Conservation (phyloP, 2,329 filamentous ascomycete genomes). For the Phaeosphaeriaceae sp. region DNA sequence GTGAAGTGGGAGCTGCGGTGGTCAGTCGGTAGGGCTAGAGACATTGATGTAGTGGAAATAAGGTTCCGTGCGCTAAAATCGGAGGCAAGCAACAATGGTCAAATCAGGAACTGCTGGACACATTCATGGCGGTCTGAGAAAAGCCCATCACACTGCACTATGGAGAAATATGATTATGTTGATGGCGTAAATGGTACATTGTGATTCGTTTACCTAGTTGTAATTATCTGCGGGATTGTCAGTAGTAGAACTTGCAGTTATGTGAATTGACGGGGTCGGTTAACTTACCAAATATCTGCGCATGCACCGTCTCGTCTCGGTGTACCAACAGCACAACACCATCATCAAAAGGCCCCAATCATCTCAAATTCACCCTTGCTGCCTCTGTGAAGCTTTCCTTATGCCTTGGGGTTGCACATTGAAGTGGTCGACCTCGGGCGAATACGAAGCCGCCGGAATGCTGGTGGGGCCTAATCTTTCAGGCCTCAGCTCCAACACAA, state of each 20-base stretch:
- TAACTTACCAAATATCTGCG: background rate
- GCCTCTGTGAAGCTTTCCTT: background rate
- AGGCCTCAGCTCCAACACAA: background rate
- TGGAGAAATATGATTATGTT: background rate
- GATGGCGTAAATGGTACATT: conserved; percentile 1
- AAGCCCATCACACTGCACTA: conserved; percentile 1
- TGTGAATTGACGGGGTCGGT: background rate
- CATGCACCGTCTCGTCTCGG: background rate
- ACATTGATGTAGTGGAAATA: conserved; percentile 19
- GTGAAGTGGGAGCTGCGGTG: background rate
- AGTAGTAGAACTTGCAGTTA: background rate
- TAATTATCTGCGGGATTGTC: conserved; percentile 8
- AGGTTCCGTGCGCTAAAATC: conserved; percentile 20
- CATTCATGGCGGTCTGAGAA: conserved; percentile 1
- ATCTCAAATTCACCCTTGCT: background rate
- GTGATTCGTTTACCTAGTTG: background rate
- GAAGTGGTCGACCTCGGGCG: background rate
- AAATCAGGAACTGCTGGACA: conserved; percentile 15
- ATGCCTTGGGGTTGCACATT: background rate
- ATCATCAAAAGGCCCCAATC: background rate
- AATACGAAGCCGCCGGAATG: background rate
- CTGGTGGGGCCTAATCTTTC: too few relatives aligned
- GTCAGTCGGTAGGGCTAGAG: background rate
- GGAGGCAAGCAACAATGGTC: conserved; percentile 6
- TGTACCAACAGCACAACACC: background rate